Conservation (phyloP, 148 eudicot species). For the Silene conica region DNA sequence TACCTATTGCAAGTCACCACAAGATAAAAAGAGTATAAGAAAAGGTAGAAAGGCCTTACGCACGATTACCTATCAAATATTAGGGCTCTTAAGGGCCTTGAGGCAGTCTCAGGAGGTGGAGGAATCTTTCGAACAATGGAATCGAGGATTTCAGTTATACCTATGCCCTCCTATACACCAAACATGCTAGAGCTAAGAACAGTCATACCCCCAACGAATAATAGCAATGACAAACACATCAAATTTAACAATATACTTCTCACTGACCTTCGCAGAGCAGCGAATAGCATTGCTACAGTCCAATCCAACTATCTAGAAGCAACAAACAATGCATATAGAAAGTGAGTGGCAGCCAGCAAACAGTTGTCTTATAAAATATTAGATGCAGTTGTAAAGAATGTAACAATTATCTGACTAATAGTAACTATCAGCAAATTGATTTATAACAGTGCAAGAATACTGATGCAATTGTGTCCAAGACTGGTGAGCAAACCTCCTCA, state of each 20-base stretch:
- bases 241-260: not conserved
- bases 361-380: not conserved
- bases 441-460: not conserved
- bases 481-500: slow-evolving; percentile 77
- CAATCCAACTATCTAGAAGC: slow-evolving; percentile 72
- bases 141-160: slow-evolving; percentile 78
- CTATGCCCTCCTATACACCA: slow-evolving; percentile 83
- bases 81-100: slow-evolving; percentile 82
- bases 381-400: not conserved
- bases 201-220: slow-evolving; percentile 3
- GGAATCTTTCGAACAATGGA: slow-evolving; percentile 83
- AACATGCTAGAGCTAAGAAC: slow-evolving; percentile 9
- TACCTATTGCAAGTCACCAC: not conserved
- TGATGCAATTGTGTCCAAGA: not conserved
- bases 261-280: slow-evolving; percentile 93
- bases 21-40: not conserved
- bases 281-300: slow-evolving; percentile 93
- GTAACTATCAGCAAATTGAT: not conserved
- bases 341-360: not conserved
- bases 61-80: slow-evolving; percentile 88
- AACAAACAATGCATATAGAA: not conserved
- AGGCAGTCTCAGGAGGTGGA: slow-evolving; percentile 65
- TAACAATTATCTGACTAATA: not conserved
- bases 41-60: slow-evolving; percentile 12
- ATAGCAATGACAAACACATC: not conserved